These are phyloP conservation scores for Sordariomycetes sp. DNA, from an alignment of 2,329 filamentous ascomycete species.

Conservation along the genomic window DNA sequence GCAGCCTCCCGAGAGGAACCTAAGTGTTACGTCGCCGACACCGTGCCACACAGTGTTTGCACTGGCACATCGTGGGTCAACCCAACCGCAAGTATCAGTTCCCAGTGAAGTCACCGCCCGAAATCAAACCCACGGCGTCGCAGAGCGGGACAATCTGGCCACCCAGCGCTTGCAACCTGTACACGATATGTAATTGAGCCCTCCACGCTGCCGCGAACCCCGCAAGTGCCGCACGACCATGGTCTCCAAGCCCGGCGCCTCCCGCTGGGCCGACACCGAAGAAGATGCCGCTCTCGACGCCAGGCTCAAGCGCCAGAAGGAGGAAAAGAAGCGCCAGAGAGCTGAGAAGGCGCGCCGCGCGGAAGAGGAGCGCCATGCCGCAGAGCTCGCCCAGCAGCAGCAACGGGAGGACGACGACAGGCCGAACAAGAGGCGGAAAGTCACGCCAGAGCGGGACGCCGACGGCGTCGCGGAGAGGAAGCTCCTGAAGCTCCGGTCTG, in stretches of 20 bases:
- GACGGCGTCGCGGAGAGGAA: slow-evolving; percentile 27
- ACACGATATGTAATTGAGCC: neutral
- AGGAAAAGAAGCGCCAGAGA: slow-evolving; percentile 78
- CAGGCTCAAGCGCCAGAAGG: slow-evolving; percentile 69
- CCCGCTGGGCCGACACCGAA: slow-evolving; percentile 80
- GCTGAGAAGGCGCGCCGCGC: slow-evolving; percentile 66
- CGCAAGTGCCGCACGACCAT: slow-evolving; percentile 24
- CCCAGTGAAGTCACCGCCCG: neutral
- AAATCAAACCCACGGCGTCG: neutral
- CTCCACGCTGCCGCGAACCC: neutral
- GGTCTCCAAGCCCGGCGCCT: slow-evolving; percentile 46
- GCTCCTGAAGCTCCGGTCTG: slow-evolving; percentile 61
- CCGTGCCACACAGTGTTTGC: neutral
- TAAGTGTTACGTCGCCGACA: neutral
- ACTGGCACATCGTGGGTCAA: neutral
- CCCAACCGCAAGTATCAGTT: neutral
- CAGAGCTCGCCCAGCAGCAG: slow-evolving; percentile 3
- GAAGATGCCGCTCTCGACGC: slow-evolving; percentile 68
- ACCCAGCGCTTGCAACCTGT: neutral
- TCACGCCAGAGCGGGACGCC: slow-evolving; percentile 33
- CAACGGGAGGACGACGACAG: slow-evolving; percentile 22
- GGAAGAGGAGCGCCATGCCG: slow-evolving; percentile 34
- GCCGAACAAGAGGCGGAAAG: slow-evolving; percentile 52
- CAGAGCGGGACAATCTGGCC: neutral
- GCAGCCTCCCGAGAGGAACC: no score